These are phyloP conservation scores for Russula olivacea DNA, from an alignment of 768 basidiomycete genomes.

Conservation along the genomic window DNA sequence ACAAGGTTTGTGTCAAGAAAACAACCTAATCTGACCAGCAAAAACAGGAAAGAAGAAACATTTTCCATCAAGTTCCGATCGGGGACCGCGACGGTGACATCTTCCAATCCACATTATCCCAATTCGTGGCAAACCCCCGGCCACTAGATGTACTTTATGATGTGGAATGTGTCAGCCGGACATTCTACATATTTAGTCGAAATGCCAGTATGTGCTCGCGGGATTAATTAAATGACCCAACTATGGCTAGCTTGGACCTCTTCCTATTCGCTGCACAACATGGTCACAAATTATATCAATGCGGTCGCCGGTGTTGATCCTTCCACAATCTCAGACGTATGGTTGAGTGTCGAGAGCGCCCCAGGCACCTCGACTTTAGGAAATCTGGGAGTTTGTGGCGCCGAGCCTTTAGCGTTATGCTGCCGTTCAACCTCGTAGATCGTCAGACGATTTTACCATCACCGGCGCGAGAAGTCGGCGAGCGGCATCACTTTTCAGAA, in stretches of 20 bases:
- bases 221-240: too few species aligned
- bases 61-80: neutral
- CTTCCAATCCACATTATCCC: neutral
- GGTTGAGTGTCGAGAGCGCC: neutral
- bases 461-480: constrained; percentile 19
- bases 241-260: neutral
- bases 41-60: neutral
- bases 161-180: neutral
- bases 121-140: neutral
- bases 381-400: constrained; percentile 20
- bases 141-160: neutral
- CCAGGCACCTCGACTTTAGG: constrained; percentile 32
- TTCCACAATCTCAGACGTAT: constrained; percentile 52
- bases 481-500: neutral
- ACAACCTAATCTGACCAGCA: neutral
- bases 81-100: neutral
- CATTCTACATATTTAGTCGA: neutral
- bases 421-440: constrained; percentile 16
- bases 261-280: neutral
- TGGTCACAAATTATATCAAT: constrained; percentile 33
- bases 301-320: constrained; percentile 52
- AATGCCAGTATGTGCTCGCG: neutral
- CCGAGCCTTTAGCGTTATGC: constrained; percentile 3
- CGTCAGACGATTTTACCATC: constrained; percentile 23
- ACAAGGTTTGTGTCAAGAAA: neutral